phyloP scores from a whole-genome alignment of 768 basidiomycete genomes.

The Leccinellum albellum region DNA sequence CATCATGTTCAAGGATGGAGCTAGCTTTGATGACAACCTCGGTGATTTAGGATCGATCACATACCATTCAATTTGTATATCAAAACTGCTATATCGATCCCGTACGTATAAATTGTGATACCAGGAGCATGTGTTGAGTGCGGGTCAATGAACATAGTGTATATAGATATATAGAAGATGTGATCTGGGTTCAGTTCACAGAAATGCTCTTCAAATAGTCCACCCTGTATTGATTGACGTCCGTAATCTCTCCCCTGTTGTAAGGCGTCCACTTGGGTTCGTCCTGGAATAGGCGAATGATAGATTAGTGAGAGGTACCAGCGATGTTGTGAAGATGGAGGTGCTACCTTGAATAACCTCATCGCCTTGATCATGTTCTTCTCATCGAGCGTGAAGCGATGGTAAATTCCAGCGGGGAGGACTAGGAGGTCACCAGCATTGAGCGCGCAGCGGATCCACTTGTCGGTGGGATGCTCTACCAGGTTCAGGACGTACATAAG shows the following conservation, averaged over 20 bases:
- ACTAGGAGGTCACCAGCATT: conserved; percentile 80
- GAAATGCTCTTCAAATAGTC: conserved; percentile 55
- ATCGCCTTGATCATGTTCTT: conserved; percentile 69
- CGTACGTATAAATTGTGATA: not conserved
- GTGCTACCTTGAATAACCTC: conserved; percentile 75
- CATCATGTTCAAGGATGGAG: not conserved
- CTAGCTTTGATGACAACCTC: not conserved
- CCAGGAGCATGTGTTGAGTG: not conserved
- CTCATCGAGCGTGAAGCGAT: conserved; percentile 91
- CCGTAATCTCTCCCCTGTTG: conserved; percentile 60
- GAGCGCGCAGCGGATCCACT: conserved; percentile 80
- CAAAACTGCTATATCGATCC: not conserved
- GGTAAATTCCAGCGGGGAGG: conserved; percentile 88
- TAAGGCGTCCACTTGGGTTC: conserved; percentile 89
- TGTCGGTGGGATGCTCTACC: conserved; percentile 60
- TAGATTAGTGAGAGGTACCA: not conserved
- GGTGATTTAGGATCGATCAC: no score
- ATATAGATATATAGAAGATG: not conserved
- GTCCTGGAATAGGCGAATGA: conserved; percentile 50
- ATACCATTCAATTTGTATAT: not conserved
- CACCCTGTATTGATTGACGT: conserved; percentile 57
- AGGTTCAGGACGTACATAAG: not conserved
- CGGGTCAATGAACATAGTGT: not conserved
- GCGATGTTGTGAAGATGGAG: not conserved
- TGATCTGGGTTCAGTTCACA: conserved; percentile 25